Conservation (phyloP, 176 grass and related monocot genomes). For the Triticum timopheevii region DNA sequence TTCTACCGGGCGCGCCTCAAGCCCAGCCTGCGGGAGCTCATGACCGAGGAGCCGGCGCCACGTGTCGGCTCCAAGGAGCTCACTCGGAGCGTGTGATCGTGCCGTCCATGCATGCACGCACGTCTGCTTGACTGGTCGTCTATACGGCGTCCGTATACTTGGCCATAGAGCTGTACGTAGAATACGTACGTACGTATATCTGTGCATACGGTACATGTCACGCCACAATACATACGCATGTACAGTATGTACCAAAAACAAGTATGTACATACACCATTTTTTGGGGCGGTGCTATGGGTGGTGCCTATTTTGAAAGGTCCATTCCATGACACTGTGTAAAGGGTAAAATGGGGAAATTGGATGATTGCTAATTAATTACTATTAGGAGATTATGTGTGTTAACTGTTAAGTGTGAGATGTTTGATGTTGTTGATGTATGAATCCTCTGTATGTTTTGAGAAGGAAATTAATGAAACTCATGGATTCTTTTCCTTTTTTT, state of each 20-base stretch:
- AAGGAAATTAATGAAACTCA: neutral
- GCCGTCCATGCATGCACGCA: neutral
- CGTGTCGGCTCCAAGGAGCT: neutral
- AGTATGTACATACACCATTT: neutral
- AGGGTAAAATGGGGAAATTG: neutral
- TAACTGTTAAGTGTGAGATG: neutral
- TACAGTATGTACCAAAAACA: neutral
- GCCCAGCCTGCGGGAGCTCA: slow-evolving; percentile 54
- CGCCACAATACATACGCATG: too few relatives aligned
- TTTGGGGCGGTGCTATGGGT: slow-evolving; percentile 9
- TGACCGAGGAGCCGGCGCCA: slow-evolving; percentile 24
- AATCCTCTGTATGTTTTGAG: neutral
- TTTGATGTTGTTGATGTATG: slow-evolving; percentile 12
- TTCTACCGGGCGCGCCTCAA: slow-evolving; percentile 66
- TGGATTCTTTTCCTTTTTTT: neutral
- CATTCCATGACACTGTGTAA: neutral
- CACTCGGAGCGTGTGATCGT: slow-evolving; percentile 31
- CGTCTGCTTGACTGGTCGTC: neutral
- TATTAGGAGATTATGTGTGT: neutral
- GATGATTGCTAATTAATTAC: neutral
- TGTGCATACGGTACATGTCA: too few relatives aligned
- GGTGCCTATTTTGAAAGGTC: slow-evolving; percentile 8
- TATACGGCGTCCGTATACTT: neutral
- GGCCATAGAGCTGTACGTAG: neutral
- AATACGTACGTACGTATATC: neutral